Percentiles rank a stretch among this genome's conserved stretches.
Evolutionary conservation across 345 rosid genomes (phyloP).

Genomic region (Brassica incana): DNA sequence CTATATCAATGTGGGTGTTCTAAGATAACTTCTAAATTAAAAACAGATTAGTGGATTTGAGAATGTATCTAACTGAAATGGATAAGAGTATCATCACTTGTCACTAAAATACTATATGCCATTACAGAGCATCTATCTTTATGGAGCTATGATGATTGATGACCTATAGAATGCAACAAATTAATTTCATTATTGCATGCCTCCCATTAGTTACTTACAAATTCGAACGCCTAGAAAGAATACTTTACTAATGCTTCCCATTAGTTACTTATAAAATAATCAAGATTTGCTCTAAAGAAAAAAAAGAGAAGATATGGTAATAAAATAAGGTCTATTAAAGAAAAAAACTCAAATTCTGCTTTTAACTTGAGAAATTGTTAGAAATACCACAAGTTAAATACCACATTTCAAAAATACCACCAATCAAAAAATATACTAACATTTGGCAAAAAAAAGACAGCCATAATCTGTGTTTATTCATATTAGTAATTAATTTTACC

Average conservation of each 20-base stretch:
- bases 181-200: conserved; percentile 7
- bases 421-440: too few relatives aligned
- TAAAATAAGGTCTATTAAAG: neutral
- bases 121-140: neutral
- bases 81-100: neutral
- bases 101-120: neutral
- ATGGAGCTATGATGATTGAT: neutral
- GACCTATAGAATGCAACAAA: neutral
- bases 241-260: neutral
- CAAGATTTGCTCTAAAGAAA: conserved; percentile 18
- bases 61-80: neutral
- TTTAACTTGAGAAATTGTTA: neutral
- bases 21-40: neutral
- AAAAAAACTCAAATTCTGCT: neutral
- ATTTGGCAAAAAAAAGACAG: too few relatives aligned
- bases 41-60: neutral
- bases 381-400: too few relatives aligned
- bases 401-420: too few relatives aligned
- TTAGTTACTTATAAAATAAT: neutral
- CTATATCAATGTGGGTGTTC: neutral
- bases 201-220: neutral
- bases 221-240: neutral
- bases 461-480: too few relatives aligned
- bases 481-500: too few relatives aligned
- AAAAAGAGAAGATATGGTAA: conserved; percentile 27